Evolutionary conservation across 2,329 filamentous ascomycete species (phyloP), one percentile per base, ranked within the genome.

Genomic region (Epichloe festucae): DNA sequence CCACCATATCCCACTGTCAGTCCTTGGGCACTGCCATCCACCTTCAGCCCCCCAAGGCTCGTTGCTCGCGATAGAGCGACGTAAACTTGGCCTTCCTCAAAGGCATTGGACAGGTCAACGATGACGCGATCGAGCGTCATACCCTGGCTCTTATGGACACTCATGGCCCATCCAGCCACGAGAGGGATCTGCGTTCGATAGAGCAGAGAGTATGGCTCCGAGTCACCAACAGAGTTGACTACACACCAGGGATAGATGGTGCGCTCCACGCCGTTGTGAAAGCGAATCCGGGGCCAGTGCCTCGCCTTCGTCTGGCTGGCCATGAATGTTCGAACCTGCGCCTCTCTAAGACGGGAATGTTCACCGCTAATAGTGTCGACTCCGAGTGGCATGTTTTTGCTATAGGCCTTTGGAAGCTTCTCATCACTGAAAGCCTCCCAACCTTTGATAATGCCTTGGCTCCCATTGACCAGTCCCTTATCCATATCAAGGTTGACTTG

Each of bases 121-220:
- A 74, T 69, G 2, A 79, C 78, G 4, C 71, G 70, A 19, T 82
- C 74, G 4, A 85, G 65, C 1, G 79, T 82, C 70, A 83, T 76
- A 3, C 80, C 78, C 64, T 84, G 78, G 4, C 72, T 72, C 60
- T 81, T 83, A 60, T 85, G 81, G 2, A 82, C 75, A 0, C 74
- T 84, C 58, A 83, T 73, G 0, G 81, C 81, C 76, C 80, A 85
- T 0, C 74, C 81, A 0, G 79, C 68, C 1, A 72, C 64, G 0
- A 85, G 67, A 0, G 81, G 82, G 5, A 85, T 71, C 58, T 84
- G 81, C 0, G 79, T 80, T n/a, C 81, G 69, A 1, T 69, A 67
- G 0, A 82, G 59, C 1, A 75, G 57, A 38, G 69, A 73, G 55
- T 73, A 74, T 0, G 76, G 75, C 48, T 60, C 19, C 2, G 65